A percentile compares a stretch with the other conserved stretches of the same genome.
Evolutionary conservation across 192 early-diverging fungal species (phyloP).

Genomic region (Coemansia sp.): DNA sequence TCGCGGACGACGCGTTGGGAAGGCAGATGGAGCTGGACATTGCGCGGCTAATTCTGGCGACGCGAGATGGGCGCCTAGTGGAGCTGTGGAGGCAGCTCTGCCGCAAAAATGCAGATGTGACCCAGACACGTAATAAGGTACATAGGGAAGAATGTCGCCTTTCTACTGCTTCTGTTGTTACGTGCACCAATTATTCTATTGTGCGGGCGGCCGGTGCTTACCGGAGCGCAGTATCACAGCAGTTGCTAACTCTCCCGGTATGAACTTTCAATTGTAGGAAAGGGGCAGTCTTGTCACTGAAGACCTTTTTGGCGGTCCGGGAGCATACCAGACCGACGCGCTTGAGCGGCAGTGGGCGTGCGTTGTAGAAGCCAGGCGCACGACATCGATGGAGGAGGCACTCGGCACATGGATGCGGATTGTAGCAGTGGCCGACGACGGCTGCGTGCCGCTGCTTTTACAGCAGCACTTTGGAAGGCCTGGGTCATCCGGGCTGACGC

Average conservation of each 20-base stretch:
- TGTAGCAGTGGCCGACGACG: conserved; percentile 16
- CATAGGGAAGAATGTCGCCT: neutral
- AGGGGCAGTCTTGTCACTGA: neutral
- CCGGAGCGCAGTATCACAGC: conserved; percentile 4
- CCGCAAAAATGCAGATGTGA: conserved; percentile 10
- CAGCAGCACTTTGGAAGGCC: conserved; percentile 20
- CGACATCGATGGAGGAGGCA: neutral
- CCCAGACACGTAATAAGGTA: conserved; percentile 10
- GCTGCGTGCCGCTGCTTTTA: conserved; percentile 18
- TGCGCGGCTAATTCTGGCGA: conserved; percentile 24
- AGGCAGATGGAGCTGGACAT: conserved; percentile 29
- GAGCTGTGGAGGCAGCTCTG: conserved; percentile 36
- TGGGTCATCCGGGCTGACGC: conserved; percentile 11
- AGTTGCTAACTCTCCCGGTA: conserved; percentile 6
- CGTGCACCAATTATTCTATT: conserved; percentile 16
- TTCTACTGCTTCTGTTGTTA: neutral
- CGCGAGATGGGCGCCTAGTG: conserved; percentile 27
- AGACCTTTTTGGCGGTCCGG: conserved; percentile 24
- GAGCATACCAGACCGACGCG: neutral
- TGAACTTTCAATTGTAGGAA: conserved; percentile 1
- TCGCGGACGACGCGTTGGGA: conserved; percentile 15
- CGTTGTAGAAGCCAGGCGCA: conserved; percentile 5
- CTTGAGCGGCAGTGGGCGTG: conserved; percentile 29
- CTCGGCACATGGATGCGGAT: conserved; percentile 24
- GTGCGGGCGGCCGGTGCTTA: neutral